Evolutionary conservation across 2,329 filamentous ascomycete genomes (phyloP).

Genomic region (Diaporthe humulicola): DNA sequence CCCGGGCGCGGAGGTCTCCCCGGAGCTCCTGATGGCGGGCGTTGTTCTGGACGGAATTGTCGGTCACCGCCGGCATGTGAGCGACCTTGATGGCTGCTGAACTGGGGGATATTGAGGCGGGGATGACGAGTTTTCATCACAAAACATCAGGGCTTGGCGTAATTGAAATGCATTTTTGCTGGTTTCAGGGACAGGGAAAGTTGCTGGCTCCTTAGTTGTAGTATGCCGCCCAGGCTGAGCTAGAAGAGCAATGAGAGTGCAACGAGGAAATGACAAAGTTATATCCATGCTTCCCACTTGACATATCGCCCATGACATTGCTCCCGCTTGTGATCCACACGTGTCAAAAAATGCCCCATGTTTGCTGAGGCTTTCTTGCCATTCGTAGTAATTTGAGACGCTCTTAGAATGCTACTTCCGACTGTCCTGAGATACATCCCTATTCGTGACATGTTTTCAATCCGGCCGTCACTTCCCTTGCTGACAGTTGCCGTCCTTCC

Average conservation of each 20-base stretch:
- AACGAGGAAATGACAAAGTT: conserved; percentile 34
- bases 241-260: conserved; percentile 36
- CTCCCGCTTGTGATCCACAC: background rate
- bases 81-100: conserved; percentile 30
- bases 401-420: background rate
- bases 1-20: background rate
- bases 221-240: conserved; percentile 24
- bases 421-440: background rate
- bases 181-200: conserved; percentile 39
- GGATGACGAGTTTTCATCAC: conserved; percentile 31
- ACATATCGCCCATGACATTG: background rate
- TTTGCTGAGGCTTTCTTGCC: too few species aligned
- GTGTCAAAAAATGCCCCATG: background rate
- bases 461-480: background rate
- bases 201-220: conserved; percentile 37
- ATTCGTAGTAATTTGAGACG: background rate
- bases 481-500: background rate
- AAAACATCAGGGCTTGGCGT: conserved; percentile 41
- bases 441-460: background rate
- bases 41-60: conserved; percentile 16
- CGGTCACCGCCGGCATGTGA: conserved; percentile 21
- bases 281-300: conserved; percentile 7
- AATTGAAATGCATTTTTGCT: conserved; percentile 42
- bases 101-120: conserved; percentile 29
- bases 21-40: conserved; percentile 27